phyloP scores from a whole-genome alignment of 257 asterid genomes.

The Coffea canephora region DNA sequence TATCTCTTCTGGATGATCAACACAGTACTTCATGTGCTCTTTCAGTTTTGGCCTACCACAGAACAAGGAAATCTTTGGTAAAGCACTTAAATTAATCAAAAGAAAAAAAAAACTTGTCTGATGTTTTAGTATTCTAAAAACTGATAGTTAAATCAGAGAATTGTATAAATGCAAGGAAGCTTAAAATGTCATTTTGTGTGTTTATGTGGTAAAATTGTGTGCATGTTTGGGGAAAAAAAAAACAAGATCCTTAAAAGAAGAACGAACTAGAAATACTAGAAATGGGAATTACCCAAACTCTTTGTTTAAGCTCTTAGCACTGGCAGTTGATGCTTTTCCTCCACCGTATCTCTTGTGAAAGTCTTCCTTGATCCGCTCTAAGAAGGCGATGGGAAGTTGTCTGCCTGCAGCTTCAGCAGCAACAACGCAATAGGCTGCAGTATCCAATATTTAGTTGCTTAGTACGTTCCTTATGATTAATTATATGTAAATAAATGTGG shows the following conservation, averaged over 20 bases:
- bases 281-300: constrained; percentile 42
- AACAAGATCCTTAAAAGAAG: not conserved
- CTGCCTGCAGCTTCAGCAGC: constrained; percentile 55
- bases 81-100: not conserved
- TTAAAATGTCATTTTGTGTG: no score
- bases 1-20: constrained; percentile 52
- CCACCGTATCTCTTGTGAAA: constrained; percentile 43
- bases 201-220: no score
- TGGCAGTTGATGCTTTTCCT: constrained; percentile 46
- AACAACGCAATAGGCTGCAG: constrained; percentile 53
- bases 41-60: constrained; percentile 44
- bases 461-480: not conserved
- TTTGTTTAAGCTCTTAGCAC: constrained; percentile 43
- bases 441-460: not conserved
- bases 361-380: constrained; percentile 52
- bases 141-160: no score
- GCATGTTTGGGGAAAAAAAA: no score
- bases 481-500: not conserved
- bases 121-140: no score
- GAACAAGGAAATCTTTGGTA: not conserved
- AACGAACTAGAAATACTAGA: not conserved
- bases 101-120: no score
- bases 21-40: constrained; percentile 53
- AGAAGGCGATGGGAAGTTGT: constrained; percentile 43
- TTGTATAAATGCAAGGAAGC: no score